Percentiles rank a stretch among this genome's conserved stretches.
phyloP scores from a whole-genome alignment of 2,329 filamentous ascomycete species.

The Sporothrix globosa region DNA sequence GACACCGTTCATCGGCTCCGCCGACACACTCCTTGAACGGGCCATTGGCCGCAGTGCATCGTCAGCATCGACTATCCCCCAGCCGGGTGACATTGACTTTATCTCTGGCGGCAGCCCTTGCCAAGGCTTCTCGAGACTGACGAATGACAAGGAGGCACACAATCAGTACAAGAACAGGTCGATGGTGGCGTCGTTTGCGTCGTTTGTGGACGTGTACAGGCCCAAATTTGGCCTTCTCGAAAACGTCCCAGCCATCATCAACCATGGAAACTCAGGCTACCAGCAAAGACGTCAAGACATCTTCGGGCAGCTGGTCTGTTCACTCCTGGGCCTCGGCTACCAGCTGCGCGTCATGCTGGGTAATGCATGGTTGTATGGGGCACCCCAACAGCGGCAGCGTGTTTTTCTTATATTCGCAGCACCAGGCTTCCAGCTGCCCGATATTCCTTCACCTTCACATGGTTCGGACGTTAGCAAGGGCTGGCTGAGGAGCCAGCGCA shows the following conservation, averaged over 20 bases:
- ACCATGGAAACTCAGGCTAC: conserved; percentile 36
- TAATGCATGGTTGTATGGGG: conserved; percentile 71
- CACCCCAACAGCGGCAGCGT: conserved; percentile 66
- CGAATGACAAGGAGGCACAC: conserved; percentile 58
- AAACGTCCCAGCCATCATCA: conserved; percentile 68
- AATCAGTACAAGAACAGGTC: conserved; percentile 71
- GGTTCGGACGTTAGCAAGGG: conserved; percentile 39
- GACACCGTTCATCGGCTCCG: conserved; percentile 68
- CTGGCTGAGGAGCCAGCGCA: neutral
- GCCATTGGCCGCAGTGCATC: conserved; percentile 54
- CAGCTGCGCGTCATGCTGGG: conserved; percentile 69
- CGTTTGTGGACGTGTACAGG: conserved; percentile 73
- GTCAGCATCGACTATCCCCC: conserved; percentile 51
- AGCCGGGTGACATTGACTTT: conserved; percentile 66
- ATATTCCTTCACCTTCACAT: conserved; percentile 63
- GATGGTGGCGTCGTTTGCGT: conserved; percentile 74
- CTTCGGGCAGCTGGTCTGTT: conserved; percentile 72
- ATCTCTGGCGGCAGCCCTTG: conserved; percentile 77
- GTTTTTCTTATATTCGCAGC: conserved; percentile 74
- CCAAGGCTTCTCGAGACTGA: conserved; percentile 71
- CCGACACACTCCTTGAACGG: conserved; percentile 66
- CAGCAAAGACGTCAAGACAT: conserved; percentile 61
- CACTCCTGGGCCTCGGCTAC: conserved; percentile 76
- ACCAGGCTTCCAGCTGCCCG: conserved; percentile 62
- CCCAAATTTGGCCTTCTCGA: conserved; percentile 77